Base-by-base conservation (phyloP, 2,329 filamentous ascomycete genomes). In the Fusarium algeriense region DNA sequence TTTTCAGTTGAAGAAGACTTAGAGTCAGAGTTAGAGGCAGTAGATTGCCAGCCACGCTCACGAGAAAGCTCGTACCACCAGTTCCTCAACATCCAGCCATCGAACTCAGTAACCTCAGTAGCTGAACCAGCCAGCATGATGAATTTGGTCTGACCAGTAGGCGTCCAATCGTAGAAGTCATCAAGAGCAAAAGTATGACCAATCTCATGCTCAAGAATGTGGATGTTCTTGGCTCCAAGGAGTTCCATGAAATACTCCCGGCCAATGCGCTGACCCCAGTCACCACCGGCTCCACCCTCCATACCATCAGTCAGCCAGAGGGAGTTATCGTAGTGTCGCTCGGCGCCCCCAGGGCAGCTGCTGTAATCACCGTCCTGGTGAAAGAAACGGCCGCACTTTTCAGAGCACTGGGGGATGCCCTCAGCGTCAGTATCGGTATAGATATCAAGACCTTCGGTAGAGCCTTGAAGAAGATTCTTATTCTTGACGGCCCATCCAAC, bases 251-350 rank as follows among this genome's bases (percentile, higher is more conserved):
- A 84, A 72, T 84, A 84, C 64, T 85, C 83, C 11, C 77, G 78
- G 3, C 80, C 83, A 26, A 85, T 77, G 7, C 82, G 75, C 71
- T 85, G 82, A n/a, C 83, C 83, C 83, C 83, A 85, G 60, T 85
- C 83, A 48, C 83, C 83, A 49, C 83, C 84, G 2, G 82, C 79
- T 61, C 84, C 83, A 32, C 84, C 84, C 5, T 66, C 23, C 65
- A 85, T 78, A 10, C 83, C 83, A 28, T 82, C 81, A 0, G 83
- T 85, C n/a, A 86, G 78, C 84, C 84, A 85, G 48, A 86, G 80
- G 8, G 80, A 82, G 71, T 83, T 77, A 68, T 85, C 82, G 67
- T 85, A 85, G 74, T 84, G 83, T 17, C 78, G 73, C 34, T 69
- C 78, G 2, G 79, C 79, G 4, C 74, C 74, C 4, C 69, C 71